phyloP scores from a whole-genome alignment of 2,329 filamentous ascomycete genomes.

The Penicillium sp. region DNA sequence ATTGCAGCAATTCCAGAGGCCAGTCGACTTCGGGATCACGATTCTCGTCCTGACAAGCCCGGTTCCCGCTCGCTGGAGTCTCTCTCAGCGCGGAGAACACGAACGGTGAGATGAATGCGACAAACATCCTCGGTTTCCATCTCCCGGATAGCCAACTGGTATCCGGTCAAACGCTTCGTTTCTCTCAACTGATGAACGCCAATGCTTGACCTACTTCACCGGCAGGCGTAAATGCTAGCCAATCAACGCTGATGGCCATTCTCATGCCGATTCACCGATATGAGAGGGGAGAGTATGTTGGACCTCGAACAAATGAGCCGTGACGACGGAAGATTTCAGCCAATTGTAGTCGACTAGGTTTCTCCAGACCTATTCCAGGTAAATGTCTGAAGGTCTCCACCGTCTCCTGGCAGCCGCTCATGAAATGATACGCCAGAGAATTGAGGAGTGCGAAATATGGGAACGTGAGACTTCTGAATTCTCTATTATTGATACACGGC shows the following conservation, averaged over 20 bases:
- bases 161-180: neutral
- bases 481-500: too few relatives aligned
- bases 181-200: neutral
- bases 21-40: neutral
- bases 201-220: neutral
- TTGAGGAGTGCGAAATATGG: too few relatives aligned
- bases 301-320: too few relatives aligned
- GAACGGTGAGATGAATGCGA: neutral
- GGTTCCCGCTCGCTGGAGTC: neutral
- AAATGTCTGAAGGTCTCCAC: too few relatives aligned
- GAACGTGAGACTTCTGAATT: too few relatives aligned
- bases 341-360: too few relatives aligned
- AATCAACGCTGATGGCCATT: neutral
- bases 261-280: neutral
- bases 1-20: slow-evolving; percentile 1
- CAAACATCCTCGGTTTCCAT: neutral
- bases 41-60: neutral
- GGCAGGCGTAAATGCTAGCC: slow-evolving; percentile 3
- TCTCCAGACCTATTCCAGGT: too few relatives aligned
- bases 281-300: too few relatives aligned
- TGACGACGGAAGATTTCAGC: too few relatives aligned
- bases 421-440: too few relatives aligned
- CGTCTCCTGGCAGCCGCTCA: too few relatives aligned
- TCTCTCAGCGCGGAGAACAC: neutral
- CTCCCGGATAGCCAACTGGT: neutral